These are phyloP conservation scores for Guillardia theta DNA, from an alignment of 78 protist genomes.

Conservation along the genomic window DNA sequence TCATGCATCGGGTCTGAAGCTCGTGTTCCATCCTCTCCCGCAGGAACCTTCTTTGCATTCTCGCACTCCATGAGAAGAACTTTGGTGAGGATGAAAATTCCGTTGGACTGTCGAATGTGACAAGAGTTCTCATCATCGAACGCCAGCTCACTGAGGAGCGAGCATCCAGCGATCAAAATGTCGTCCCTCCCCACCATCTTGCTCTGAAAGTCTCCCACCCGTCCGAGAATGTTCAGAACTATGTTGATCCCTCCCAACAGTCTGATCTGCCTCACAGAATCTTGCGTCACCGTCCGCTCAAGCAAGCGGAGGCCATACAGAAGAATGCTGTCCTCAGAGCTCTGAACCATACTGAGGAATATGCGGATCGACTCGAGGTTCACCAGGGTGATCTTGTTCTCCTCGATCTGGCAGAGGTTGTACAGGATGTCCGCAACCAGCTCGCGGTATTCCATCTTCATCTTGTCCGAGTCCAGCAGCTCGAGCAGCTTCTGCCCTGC, in stretches of 20 bases:
- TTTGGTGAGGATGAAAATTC: not conserved
- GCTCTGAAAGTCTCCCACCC: not conserved
- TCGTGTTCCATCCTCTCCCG: too few relatives aligned
- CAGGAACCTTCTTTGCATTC: too few relatives aligned
- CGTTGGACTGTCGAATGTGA: slow-evolving; percentile 27
- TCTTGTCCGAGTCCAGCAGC: not conserved
- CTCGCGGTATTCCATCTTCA: not conserved
- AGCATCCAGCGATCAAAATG: not conserved
- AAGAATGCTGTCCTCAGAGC: too few relatives aligned
- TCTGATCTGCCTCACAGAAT: not conserved
- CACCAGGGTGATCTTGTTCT: not conserved
- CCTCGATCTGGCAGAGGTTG: not conserved
- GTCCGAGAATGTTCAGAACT: not conserved
- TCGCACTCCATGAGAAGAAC: too few relatives aligned
- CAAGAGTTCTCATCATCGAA: slow-evolving; percentile 24
- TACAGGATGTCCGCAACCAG: not conserved
- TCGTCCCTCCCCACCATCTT: not conserved
- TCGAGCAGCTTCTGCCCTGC: slow-evolving; percentile 18
- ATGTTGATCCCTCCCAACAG: slow-evolving; percentile 39
- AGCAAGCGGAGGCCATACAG: not conserved
- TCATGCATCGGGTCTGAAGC: too few relatives aligned
- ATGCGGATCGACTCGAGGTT: not conserved
- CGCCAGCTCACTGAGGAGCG: not conserved
- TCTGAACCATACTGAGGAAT: not conserved
- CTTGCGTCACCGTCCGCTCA: not conserved